These are phyloP conservation scores for Rehmannia glutinosa DNA, from an alignment of 257 asterid genomes.

Conservation along the genomic window DNA sequence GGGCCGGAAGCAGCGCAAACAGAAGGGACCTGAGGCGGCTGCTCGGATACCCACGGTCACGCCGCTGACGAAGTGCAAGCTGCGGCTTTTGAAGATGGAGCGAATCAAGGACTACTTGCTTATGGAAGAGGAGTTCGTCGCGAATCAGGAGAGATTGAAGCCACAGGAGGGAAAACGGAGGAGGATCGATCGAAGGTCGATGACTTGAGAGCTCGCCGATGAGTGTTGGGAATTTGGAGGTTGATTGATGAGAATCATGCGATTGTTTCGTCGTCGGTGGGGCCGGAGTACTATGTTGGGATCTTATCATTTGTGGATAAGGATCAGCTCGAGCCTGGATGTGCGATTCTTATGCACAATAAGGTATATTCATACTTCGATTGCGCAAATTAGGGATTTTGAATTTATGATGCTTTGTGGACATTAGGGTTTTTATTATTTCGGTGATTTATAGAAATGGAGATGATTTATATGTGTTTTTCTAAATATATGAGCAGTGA, in stretches of 20 bases:
- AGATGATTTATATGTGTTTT: neutral
- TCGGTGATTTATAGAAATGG: neutral
- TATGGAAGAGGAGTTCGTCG: conserved; percentile 89
- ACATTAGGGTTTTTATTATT: neutral
- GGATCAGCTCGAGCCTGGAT: conserved; percentile 94
- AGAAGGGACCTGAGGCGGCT: conserved; percentile 81
- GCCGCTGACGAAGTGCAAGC: conserved; percentile 71
- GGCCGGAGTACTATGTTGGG: conserved; percentile 88
- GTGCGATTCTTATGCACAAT: conserved; percentile 86
- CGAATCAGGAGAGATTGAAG: conserved; percentile 77
- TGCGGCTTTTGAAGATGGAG: conserved; percentile 67
- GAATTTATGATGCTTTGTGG: neutral
- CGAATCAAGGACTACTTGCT: conserved; percentile 68
- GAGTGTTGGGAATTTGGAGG: conserved; percentile 84
- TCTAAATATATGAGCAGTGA: neutral
- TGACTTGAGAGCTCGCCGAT: conserved; percentile 76
- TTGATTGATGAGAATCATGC: conserved; percentile 91
- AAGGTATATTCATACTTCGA: conserved; percentile 40
- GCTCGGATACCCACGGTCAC: conserved; percentile 75
- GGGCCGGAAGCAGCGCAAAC: conserved; percentile 88
- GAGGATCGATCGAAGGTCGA: conserved; percentile 86
- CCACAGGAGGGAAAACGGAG: conserved; percentile 94
- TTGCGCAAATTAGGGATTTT: neutral
- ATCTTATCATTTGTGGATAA: conserved; percentile 82
- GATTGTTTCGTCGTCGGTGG: conserved; percentile 76